phyloP scores from a whole-genome alignment of 192 early-diverging fungal species.

The Coemansia sp. region DNA sequence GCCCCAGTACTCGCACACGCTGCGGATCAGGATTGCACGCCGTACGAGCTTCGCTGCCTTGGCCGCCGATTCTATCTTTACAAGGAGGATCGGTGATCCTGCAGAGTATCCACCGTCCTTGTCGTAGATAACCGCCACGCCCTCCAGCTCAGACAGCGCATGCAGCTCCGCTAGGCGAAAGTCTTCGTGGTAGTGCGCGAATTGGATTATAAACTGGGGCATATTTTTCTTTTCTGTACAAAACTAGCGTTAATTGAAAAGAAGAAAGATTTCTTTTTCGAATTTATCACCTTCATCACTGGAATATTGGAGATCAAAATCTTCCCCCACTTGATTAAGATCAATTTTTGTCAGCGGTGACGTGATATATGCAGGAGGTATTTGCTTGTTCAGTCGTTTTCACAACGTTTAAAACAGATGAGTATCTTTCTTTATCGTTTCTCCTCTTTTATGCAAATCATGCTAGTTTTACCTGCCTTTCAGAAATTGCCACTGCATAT shows the following conservation, averaged over 20 bases:
- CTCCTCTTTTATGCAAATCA: neutral
- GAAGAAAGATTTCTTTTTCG: too few species aligned
- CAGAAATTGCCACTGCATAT: neutral
- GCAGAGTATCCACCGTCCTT: constrained; percentile 58
- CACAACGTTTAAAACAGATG: too few species aligned
- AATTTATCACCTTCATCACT: too few species aligned
- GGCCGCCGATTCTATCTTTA: constrained; percentile 67
- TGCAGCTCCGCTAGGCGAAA: constrained; percentile 84
- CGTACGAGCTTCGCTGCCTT: constrained; percentile 72
- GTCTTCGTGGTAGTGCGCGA: constrained; percentile 72
- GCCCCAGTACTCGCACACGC: constrained; percentile 79
- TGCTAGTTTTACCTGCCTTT: neutral
- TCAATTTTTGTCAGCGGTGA: too few species aligned
- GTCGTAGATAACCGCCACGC: constrained; percentile 67
- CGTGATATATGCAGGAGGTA: too few species aligned
- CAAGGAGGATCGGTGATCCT: constrained; percentile 78
- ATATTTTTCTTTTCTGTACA: too few species aligned
- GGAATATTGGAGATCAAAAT: too few species aligned
- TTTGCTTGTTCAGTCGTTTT: too few species aligned
- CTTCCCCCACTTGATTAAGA: too few species aligned
- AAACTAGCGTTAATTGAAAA: too few species aligned
- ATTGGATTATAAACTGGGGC: too few species aligned
- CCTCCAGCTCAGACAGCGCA: constrained; percentile 75
- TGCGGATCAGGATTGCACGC: constrained; percentile 79
- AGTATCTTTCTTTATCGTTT: neutral